Evolutionary conservation across 2,329 filamentous ascomycete species (phyloP).

Genomic region (Phialophora expanda): DNA sequence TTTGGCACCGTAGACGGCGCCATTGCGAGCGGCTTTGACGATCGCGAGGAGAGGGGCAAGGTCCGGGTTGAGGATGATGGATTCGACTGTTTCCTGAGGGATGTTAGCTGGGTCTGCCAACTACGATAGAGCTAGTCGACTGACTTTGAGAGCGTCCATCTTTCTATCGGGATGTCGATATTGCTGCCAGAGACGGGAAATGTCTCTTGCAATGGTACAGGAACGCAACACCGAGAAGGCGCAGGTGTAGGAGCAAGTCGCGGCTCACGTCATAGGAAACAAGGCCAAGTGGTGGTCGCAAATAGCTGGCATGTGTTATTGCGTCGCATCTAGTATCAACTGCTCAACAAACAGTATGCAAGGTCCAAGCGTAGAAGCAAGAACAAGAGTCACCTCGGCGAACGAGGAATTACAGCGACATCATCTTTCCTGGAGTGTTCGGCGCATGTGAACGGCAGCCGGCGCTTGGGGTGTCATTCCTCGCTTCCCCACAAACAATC

Average conservation of each 20-base stretch:
- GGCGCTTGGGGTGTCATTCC: slow-evolving; percentile 4
- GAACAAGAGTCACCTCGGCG: slow-evolving; percentile 17
- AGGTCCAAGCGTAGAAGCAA: slow-evolving; percentile 14
- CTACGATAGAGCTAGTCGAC: neutral
- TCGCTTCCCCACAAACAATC: slow-evolving; percentile 17
- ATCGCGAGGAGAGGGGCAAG: slow-evolving; percentile 85
- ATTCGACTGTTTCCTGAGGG: slow-evolving; percentile 31
- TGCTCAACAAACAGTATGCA: slow-evolving; percentile 6
- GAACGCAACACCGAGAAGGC: neutral
- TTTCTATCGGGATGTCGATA: neutral
- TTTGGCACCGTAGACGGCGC: slow-evolving; percentile 94
- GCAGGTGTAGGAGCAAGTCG: slow-evolving; percentile 1
- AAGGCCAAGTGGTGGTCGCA: neutral
- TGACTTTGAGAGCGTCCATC: slow-evolving; percentile 32
- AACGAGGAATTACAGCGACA: slow-evolving; percentile 20
- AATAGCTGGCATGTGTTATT: slow-evolving; percentile 22
- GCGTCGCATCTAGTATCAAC: neutral
- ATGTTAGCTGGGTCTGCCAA: slow-evolving; percentile 1
- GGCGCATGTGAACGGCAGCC: slow-evolving; percentile 20
- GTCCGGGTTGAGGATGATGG: slow-evolving; percentile 35
- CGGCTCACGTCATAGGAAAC: slow-evolving; percentile 18
- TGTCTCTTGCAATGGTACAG: neutral
- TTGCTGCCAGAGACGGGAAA: neutral
- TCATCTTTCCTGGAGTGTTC: slow-evolving; percentile 10
- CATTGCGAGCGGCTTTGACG: slow-evolving; percentile 93